Evolutionary conservation across 495 filamentous ascomycete species (phyloP).

Genomic region (Hypoxylon perforatum): DNA sequence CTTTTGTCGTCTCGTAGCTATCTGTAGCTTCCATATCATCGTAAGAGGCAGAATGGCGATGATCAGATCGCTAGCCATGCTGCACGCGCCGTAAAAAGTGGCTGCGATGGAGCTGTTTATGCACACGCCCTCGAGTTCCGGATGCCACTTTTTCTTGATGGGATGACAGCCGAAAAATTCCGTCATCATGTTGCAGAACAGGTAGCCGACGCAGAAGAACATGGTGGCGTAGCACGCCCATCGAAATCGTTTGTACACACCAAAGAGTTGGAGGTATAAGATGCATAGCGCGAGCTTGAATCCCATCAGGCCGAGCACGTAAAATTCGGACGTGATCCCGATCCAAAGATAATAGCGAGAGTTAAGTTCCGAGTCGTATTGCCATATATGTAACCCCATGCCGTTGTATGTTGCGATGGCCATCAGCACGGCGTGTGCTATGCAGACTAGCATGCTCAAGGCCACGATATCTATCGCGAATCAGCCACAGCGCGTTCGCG

Average conservation of each 20-base stretch:
- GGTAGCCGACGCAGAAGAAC: conserved; percentile 51
- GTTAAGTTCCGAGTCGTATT: conserved; percentile 36
- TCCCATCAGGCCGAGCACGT: conserved; percentile 46
- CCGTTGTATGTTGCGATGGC: conserved; percentile 42
- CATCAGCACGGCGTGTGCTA: conserved; percentile 39
- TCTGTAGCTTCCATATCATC: conserved; percentile 40
- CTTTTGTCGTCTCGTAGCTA: conserved; percentile 30
- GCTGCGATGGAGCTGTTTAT: conserved; percentile 40
- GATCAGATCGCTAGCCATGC: conserved; percentile 34
- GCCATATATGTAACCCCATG: conserved; percentile 42
- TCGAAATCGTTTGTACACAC: conserved; percentile 45
- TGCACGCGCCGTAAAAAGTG: conserved; percentile 33
- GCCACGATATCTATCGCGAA: conserved; percentile 30
- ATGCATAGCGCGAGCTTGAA: conserved; percentile 52
- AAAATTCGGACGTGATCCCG: conserved; percentile 47
- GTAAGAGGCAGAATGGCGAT: conserved; percentile 43
- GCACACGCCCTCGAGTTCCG: conserved; percentile 46
- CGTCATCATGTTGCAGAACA: conserved; percentile 51
- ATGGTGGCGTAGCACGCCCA: conserved; percentile 49
- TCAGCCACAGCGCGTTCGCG: not conserved
- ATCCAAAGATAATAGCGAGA: conserved; percentile 47
- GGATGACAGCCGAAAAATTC: conserved; percentile 53
- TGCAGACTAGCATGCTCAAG: conserved; percentile 31
- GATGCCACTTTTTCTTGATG: conserved; percentile 49
- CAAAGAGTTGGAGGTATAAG: conserved; percentile 53